Conservation (phyloP, 192 early-diverging fungal species). For the Gigaspora rosea region DNA sequence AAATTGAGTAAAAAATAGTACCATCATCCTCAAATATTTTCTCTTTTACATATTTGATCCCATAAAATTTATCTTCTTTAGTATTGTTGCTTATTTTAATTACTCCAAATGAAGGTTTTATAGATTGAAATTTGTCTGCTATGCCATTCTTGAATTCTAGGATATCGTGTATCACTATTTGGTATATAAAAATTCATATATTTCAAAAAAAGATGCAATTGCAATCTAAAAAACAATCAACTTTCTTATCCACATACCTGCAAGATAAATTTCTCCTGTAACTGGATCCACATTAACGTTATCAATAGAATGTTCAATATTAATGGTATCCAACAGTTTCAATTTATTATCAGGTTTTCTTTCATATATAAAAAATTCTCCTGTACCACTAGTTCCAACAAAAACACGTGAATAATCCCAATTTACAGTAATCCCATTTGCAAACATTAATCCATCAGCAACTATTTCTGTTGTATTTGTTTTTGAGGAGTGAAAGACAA, state of each 20-base stretch:
- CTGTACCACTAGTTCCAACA: background rate
- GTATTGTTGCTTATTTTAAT: slow-evolving; percentile 34
- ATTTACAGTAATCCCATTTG: slow-evolving; percentile 27
- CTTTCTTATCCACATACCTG: slow-evolving; percentile 22
- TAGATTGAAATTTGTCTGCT: background rate
- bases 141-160: background rate
- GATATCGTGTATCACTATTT: background rate
- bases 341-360: slow-evolving; percentile 13
- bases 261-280: slow-evolving; percentile 24
- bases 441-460: background rate
- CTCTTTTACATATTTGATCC: background rate
- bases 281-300: slow-evolving; percentile 24
- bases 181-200: slow-evolving; percentile 30
- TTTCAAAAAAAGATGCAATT: slow-evolving; percentile 21
- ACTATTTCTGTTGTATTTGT: slow-evolving; percentile 8
- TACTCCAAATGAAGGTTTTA: slow-evolving; percentile 27
- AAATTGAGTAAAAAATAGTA: background rate
- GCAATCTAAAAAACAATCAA: slow-evolving; percentile 34
- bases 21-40: background rate
- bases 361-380: background rate
- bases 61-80: background rate
- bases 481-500: slow-evolving; percentile 18
- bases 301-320: background rate
- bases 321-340: background rate
- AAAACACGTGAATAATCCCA: slow-evolving; percentile 16